These are phyloP conservation scores for Sporisorium sorghi DNA, from an alignment of 1,284 basidiomycete species.

Conservation along the genomic window DNA sequence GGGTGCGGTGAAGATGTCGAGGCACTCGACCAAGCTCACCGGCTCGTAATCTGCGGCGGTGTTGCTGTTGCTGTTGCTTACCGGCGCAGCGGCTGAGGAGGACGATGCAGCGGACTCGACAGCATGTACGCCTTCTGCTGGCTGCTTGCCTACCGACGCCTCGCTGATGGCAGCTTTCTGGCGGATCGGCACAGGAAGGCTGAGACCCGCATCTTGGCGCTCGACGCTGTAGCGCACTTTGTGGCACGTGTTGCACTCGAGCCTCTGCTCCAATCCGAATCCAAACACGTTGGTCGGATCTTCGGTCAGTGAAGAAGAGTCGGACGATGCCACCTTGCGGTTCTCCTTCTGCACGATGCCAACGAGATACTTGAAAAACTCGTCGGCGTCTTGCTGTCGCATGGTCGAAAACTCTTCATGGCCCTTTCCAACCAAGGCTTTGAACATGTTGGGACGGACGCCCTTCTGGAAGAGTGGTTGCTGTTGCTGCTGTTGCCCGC, in stretches of 20 bases:
- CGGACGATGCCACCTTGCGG: conserved; percentile 20
- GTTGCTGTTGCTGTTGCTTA: conserved; percentile 8
- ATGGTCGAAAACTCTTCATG: conserved; percentile 96
- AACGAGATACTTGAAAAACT: conserved; percentile 88
- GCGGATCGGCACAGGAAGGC: conserved; percentile 78
- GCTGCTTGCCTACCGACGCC: conserved; percentile 70
- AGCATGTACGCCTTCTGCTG: conserved; percentile 50
- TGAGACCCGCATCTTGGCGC: conserved; percentile 78
- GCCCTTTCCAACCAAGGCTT: conserved; percentile 87
- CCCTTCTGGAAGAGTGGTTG: conserved; percentile 81
- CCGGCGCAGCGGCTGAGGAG: conserved; percentile 6
- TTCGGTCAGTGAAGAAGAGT: conserved; percentile 11
- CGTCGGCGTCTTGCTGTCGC: conserved; percentile 96
- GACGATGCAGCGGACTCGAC: background rate
- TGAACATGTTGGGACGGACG: conserved; percentile 85
- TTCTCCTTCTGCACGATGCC: conserved; percentile 75
- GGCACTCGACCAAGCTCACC: conserved; percentile 78
- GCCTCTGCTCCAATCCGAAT: conserved; percentile 78
- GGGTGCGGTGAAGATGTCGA: conserved; percentile 77
- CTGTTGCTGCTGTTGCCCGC: conserved; percentile 23
- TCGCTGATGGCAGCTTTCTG: conserved; percentile 16
- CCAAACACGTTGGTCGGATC: conserved; percentile 80
- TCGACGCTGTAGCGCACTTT: conserved; percentile 91
- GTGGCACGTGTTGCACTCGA: conserved; percentile 79
- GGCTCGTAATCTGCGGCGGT: conserved; percentile 74